Base-by-base conservation (phyloP, 2,329 filamentous ascomycete species). In the Dendryphion nanum region DNA sequence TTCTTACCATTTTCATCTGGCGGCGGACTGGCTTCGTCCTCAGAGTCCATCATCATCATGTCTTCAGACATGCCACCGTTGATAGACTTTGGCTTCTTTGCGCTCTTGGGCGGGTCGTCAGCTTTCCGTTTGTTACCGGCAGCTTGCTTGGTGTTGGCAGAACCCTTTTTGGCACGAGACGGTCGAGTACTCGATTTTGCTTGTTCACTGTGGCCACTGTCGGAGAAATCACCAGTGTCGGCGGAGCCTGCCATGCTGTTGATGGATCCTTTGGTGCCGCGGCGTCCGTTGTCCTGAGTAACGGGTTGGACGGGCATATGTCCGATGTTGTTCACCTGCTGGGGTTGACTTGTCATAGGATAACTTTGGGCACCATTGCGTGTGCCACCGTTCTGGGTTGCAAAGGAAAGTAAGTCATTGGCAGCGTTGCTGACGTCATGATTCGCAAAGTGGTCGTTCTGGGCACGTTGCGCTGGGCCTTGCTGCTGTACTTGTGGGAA, bases 391-490 rank as follows among this genome's bases (percentile, higher is more conserved):
- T 82, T 81, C 57, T 88, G 83, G 1, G 57, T 61, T 34, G 93
- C 90, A 41, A 98, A 76, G 78, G 96, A 85, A 55, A 89, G 94
- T 1, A 98, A 75, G 19, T 93, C 90, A 62, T 96, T 97, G 35
- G 91, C 93, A 30, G 91, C 93, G 69, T 95, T 91, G 55, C 91
- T 95, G 37, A 82, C 82, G 59, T 95, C 91, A 67, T 95, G 89
- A 29, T 89, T 86, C 41, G 90, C 85, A 59, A 89, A 94, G 4
- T 83, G 79, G 37, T 87, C 85, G 41, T 68, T 68, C 38, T 63
- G 66, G 19, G 66, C 55, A 39, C 67, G 64, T 43, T 64, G 56
- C 20, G 31, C 17, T 12, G 57, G 51, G 28, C 53, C 53, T 8
- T 76, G 68, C 53, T 70, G 64, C 53, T 70, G 64, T 75, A 67